Conservation (phyloP, 768 basidiomycete species). For the Cystobasidium tubakii region DNA sequence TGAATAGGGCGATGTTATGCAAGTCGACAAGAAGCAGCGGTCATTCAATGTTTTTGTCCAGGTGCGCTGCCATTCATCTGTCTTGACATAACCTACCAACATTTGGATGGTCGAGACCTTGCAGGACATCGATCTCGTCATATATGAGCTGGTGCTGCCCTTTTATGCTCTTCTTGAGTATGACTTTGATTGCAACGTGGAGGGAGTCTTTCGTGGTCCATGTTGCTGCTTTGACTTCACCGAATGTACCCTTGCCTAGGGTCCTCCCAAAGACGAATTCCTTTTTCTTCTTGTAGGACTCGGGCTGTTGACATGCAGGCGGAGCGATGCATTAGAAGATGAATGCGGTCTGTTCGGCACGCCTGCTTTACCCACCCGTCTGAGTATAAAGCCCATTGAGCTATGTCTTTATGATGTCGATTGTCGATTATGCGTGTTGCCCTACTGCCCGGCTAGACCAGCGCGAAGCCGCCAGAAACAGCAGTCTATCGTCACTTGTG, state of each 20-base stretch:
- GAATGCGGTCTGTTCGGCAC: no score
- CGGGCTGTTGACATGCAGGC: slow-evolving; percentile 21
- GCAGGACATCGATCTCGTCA: slow-evolving; percentile 86
- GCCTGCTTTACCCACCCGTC: slow-evolving; percentile 24
- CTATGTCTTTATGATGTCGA: background rate
- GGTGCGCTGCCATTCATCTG: no score
- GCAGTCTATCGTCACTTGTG: no score
- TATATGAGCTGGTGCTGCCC: slow-evolving; percentile 83
- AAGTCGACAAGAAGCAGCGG: slow-evolving; percentile 79
- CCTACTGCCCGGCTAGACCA: no score
- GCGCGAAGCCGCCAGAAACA: no score
- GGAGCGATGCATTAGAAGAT: no score
- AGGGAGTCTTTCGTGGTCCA: slow-evolving; percentile 10
- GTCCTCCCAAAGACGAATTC: slow-evolving; percentile 16
- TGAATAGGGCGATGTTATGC: background rate
- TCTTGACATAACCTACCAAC: no score
- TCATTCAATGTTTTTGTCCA: no score
- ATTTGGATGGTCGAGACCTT: slow-evolving; percentile 45
- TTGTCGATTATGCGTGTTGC: no score
- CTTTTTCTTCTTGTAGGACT: slow-evolving; percentile 31
- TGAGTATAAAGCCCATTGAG: slow-evolving; percentile 17
- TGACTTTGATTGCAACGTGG: slow-evolving; percentile 80
- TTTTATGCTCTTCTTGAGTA: slow-evolving; percentile 66
- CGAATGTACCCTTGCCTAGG: slow-evolving; percentile 30
- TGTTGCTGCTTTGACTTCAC: slow-evolving; percentile 30